phyloP scores from a whole-genome alignment of 1,139 yeast species.

The Zygosaccharomyces sapae region DNA sequence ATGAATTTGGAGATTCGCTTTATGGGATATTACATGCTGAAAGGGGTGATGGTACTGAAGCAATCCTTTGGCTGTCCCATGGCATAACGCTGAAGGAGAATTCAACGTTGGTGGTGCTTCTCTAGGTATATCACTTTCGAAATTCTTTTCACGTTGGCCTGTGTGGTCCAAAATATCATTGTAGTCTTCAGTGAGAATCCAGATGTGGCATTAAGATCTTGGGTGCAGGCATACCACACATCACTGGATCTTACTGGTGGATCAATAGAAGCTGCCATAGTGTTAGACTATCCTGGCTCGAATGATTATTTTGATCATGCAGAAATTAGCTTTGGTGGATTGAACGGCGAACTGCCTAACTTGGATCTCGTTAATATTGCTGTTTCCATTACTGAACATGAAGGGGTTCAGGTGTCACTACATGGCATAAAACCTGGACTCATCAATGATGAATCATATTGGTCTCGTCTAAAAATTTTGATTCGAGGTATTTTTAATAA shows the following conservation, averaged over 20 bases:
- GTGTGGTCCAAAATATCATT: constrained; percentile 95
- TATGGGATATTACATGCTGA: constrained; percentile 91
- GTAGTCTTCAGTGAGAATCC: constrained; percentile 78
- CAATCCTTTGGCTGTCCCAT: constrained; percentile 91
- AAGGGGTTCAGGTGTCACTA: constrained; percentile 63
- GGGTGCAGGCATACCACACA: constrained; percentile 95
- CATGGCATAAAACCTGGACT: constrained; percentile 55
- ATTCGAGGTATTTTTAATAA: constrained; percentile 62
- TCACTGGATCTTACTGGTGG: constrained; percentile 90
- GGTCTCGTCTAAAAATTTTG: constrained; percentile 56
- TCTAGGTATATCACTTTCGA: constrained; percentile 63
- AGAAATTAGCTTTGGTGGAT: constrained; percentile 78
- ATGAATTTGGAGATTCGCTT: constrained; percentile 48
- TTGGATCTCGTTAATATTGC: constrained; percentile 84
- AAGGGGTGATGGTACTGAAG: constrained; percentile 93
- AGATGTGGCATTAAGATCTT: constrained; percentile 63
- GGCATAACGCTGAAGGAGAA: constrained; percentile 58
- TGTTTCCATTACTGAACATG: constrained; percentile 64
- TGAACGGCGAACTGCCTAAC: constrained; percentile 94
- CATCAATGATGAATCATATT: constrained; percentile 43
- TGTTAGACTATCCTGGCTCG: constrained; percentile 70
- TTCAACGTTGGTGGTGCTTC: constrained; percentile 79
- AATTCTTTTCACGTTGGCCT: constrained; percentile 80
- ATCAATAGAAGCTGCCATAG: constrained; percentile 84
- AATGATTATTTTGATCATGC: constrained; percentile 67